These are phyloP conservation scores for Arabidopsis suecica DNA, from an alignment of 345 rosid genomes.

Conservation along the genomic window DNA sequence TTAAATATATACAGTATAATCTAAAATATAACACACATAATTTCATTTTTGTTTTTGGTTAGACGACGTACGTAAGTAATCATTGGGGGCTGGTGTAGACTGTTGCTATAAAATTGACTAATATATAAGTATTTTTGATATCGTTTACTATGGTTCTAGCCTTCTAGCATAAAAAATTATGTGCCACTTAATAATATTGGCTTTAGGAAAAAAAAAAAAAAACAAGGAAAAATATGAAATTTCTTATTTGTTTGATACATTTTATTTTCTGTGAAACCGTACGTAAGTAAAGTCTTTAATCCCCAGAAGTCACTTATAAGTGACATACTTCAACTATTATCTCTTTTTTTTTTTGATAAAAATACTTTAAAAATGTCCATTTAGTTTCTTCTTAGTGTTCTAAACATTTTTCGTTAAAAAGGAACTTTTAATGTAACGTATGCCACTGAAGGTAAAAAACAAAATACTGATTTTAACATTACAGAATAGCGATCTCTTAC, in stretches of 20 bases:
- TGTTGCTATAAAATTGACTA: too few relatives aligned
- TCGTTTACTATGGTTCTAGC: too few relatives aligned
- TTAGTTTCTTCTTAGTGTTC: not conserved
- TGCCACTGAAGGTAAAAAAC: not conserved
- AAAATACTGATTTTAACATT: not conserved
- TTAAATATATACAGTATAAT: too few relatives aligned
- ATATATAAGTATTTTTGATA: too few relatives aligned
- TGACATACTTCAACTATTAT: not conserved
- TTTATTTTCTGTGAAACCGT: not conserved
- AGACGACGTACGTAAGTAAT: not conserved
- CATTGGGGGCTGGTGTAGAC: not conserved
- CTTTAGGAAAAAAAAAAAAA: too few relatives aligned
- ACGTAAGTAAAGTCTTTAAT: not conserved
- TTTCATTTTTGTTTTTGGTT: too few relatives aligned
- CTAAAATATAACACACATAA: not conserved
- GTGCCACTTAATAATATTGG: too few relatives aligned
- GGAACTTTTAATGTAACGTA: not conserved
- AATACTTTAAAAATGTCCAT: not conserved
- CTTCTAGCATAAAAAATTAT: too few relatives aligned
- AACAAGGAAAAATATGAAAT: too few relatives aligned
- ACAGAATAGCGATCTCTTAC: not conserved
- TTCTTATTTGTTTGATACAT: too few relatives aligned
- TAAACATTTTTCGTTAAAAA: not conserved
- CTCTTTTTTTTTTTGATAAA: too few relatives aligned
- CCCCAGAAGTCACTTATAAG: not conserved